phyloP scores from a whole-genome alignment of 129 eudicot species.

The Chrysanthemum makinoi region DNA sequence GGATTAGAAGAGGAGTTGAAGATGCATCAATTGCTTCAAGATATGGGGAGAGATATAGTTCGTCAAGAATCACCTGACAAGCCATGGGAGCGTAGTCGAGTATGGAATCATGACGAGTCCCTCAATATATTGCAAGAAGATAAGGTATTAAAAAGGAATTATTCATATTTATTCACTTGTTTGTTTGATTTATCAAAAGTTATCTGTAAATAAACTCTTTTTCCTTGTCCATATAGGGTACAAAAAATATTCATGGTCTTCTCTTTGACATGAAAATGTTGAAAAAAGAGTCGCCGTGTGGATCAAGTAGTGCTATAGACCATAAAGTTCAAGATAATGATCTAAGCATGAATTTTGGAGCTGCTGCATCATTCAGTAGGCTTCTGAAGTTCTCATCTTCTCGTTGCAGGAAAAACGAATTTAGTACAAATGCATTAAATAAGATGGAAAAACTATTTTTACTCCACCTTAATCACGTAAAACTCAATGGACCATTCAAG shows the following conservation, averaged over 20 bases:
- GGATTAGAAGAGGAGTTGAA: neutral
- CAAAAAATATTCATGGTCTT: conserved; percentile 6
- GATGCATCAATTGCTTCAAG: conserved; percentile 19
- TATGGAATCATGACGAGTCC: too few relatives aligned
- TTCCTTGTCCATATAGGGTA: conserved; percentile 14
- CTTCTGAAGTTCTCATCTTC: neutral
- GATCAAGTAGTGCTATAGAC: neutral
- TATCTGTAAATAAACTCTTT: too few relatives aligned
- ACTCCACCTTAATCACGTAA: conserved; percentile 26
- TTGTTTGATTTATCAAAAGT: neutral
- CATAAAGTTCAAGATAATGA: neutral
- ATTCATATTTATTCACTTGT: neutral
- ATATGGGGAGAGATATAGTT: too few relatives aligned
- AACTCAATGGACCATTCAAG: conserved; percentile 11
- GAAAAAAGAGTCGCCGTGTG: neutral
- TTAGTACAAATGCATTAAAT: conserved; percentile 9
- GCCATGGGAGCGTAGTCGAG: too few relatives aligned
- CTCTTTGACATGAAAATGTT: conserved; percentile 4
- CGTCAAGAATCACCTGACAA: too few relatives aligned
- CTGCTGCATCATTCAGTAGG: neutral
- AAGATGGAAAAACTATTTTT: conserved; percentile 20
- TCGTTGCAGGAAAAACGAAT: neutral
- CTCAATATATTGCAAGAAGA: too few relatives aligned
- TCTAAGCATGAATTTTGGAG: neutral
- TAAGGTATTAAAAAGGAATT: conserved; percentile 5